Conservation (phyloP, 805 yeast species). For the Saccharomycopsis fibuligera region DNA sequence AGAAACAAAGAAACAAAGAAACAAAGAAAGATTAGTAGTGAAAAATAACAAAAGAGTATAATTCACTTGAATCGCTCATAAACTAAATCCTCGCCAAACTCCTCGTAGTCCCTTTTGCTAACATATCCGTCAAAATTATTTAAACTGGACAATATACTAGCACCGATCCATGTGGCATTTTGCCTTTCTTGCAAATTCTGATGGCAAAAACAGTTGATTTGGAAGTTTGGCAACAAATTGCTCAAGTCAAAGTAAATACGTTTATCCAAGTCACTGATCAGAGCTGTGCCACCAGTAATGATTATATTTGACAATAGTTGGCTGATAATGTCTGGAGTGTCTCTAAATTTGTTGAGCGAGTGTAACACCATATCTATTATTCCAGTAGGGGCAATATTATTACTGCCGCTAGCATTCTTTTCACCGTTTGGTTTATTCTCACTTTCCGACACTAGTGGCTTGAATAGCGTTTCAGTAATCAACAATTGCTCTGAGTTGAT, state of each 20-base stretch:
- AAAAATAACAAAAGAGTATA: not conserved
- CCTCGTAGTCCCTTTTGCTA: conserved; percentile 62
- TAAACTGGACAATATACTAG: conserved; percentile 65
- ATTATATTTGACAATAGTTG: conserved; percentile 57
- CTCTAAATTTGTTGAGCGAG: conserved; percentile 38
- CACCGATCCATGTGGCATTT: conserved; percentile 75
- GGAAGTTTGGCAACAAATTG: conserved; percentile 59
- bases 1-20: no score
- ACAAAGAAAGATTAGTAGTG: no score
- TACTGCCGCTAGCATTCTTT: not conserved
- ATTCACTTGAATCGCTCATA: conserved; percentile 37
- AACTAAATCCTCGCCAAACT: conserved; percentile 51
- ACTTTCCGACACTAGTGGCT: conserved; percentile 38
- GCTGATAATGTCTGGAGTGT: conserved; percentile 34
- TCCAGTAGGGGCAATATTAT: conserved; percentile 23
- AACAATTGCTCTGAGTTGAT: conserved; percentile 48
- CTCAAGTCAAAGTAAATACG: conserved; percentile 58
- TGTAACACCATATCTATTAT: conserved; percentile 35
- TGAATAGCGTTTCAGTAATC: conserved; percentile 61
- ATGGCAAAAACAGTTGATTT: conserved; percentile 59
- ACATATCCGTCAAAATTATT: conserved; percentile 86
- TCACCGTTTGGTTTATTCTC: not conserved
- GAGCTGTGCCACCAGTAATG: conserved; percentile 66
- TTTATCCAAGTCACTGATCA: conserved; percentile 65
- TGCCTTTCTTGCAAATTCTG: conserved; percentile 61